phyloP scores from a whole-genome alignment of 495 filamentous ascomycete genomes.

The Lophiostoma macrostomum region DNA sequence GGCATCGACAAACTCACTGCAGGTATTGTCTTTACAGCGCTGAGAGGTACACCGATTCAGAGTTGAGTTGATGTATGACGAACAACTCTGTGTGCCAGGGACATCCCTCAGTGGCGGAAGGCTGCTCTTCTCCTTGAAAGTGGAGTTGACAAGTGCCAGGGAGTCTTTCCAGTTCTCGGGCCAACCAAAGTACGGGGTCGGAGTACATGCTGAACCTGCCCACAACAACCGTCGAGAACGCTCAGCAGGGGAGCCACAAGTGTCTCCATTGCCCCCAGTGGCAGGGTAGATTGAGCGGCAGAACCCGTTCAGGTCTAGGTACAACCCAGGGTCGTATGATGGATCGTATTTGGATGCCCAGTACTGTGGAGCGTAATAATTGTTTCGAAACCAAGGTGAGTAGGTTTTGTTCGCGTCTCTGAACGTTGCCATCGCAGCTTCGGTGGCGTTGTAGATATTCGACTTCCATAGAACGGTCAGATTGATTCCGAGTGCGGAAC shows the following conservation, averaged over 20 bases:
- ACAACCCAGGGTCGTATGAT: not conserved
- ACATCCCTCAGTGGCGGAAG: no score
- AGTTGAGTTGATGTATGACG: no score
- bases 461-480: not conserved
- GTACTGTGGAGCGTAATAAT: not conserved
- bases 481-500: not conserved
- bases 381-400: conserved; percentile 1
- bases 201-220: not conserved
- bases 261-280: not conserved
- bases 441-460: conserved; percentile 7
- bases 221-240: not conserved
- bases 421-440: not conserved
- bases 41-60: no score
- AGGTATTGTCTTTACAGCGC: no score
- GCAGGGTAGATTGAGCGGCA: not conserved
- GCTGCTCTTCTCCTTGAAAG: no score
- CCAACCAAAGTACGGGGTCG: not conserved
- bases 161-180: not conserved
- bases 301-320: not conserved
- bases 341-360: not conserved
- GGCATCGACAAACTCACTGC: no score
- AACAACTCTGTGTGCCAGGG: no score
- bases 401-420: not conserved
- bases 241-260: not conserved
- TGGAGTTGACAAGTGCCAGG: no score